Percentiles rank a stretch among this genome's conserved stretches.
Evolutionary conservation across 2,329 filamentous ascomycete genomes (phyloP).

Genomic region (Plectosphaerella plurivora): DNA sequence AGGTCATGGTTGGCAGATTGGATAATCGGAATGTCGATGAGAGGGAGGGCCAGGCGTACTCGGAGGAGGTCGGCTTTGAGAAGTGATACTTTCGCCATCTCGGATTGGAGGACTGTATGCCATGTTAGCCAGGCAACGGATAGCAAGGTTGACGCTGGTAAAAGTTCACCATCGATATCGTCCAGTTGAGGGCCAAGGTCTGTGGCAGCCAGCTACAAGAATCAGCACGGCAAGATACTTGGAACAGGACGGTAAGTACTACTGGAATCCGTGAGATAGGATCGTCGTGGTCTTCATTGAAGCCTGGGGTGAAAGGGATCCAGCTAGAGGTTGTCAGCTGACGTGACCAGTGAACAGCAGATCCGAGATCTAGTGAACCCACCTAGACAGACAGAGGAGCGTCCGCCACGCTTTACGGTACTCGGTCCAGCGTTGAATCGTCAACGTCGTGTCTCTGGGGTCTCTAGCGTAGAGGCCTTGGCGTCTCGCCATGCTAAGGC

Average conservation of each 20-base stretch:
- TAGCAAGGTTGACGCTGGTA: not conserved
- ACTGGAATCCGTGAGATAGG: not conserved
- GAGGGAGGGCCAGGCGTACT: conserved; percentile 20
- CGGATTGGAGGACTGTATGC: conserved; percentile 18
- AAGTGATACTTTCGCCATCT: conserved; percentile 21
- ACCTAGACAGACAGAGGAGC: conserved; percentile 23
- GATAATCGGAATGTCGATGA: conserved; percentile 18
- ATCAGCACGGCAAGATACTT: not conserved
- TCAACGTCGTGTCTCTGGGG: not conserved
- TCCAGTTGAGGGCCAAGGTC: not conserved
- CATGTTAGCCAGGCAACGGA: not conserved
- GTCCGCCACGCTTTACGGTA: conserved; percentile 22
- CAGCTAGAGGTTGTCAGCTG: not conserved
- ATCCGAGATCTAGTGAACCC: not conserved
- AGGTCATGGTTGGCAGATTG: conserved; percentile 20
- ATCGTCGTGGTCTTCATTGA: not conserved
- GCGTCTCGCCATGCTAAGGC: conserved; percentile 18
- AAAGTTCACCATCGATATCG: not conserved
- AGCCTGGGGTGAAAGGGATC: not conserved
- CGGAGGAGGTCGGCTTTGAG: conserved; percentile 23
- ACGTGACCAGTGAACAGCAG: no score
- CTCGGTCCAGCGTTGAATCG: conserved; percentile 9
- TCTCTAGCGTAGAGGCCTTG: conserved; percentile 12
- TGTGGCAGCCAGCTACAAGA: not conserved
- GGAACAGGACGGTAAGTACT: no score